Evolutionary conservation across 1,284 basidiomycete genomes (phyloP).

Genomic region (Neolentinus lepideus): DNA sequence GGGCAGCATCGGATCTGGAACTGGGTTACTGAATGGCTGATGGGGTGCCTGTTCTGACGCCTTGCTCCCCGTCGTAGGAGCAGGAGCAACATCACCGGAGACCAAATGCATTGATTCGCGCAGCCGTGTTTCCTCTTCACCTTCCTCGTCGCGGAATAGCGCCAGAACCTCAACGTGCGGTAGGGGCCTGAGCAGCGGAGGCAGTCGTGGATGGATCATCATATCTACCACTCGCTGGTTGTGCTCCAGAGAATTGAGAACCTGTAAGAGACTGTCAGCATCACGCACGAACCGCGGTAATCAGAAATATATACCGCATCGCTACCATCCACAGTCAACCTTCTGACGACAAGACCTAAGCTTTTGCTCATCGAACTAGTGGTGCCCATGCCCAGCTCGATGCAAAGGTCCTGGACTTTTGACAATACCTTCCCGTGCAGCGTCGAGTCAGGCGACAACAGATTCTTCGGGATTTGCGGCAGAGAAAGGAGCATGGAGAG

Average conservation of each 20-base stretch:
- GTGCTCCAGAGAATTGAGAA: constrained; percentile 9
- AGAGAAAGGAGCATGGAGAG: constrained; percentile 50
- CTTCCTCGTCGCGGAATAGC: constrained; percentile 54
- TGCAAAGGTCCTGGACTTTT: constrained; percentile 38
- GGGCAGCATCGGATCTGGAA: too few relatives aligned
- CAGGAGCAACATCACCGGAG: neutral
- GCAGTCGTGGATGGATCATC: constrained; percentile 68
- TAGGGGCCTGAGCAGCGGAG: constrained; percentile 62
- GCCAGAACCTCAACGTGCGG: constrained; percentile 57
- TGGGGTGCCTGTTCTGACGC: too few relatives aligned
- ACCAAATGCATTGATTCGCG: constrained; percentile 22
- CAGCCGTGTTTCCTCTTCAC: constrained; percentile 46
- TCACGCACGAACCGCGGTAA: neutral
- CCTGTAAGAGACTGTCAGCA: constrained; percentile 11
- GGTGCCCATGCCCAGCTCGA: constrained; percentile 45
- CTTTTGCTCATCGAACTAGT: constrained; percentile 52
- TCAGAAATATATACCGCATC: neutral
- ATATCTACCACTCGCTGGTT: constrained; percentile 45
- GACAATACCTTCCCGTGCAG: constrained; percentile 37
- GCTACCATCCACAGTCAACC: neutral
- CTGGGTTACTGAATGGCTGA: too few relatives aligned
- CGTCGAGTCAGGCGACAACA: constrained; percentile 44
- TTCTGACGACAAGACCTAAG: constrained; percentile 41
- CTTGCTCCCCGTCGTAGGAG: neutral
- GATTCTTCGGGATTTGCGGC: constrained; percentile 45